These are phyloP conservation scores for Hamigera avellanea DNA, from an alignment of 495 filamentous ascomycete genomes.

Conservation along the genomic window DNA sequence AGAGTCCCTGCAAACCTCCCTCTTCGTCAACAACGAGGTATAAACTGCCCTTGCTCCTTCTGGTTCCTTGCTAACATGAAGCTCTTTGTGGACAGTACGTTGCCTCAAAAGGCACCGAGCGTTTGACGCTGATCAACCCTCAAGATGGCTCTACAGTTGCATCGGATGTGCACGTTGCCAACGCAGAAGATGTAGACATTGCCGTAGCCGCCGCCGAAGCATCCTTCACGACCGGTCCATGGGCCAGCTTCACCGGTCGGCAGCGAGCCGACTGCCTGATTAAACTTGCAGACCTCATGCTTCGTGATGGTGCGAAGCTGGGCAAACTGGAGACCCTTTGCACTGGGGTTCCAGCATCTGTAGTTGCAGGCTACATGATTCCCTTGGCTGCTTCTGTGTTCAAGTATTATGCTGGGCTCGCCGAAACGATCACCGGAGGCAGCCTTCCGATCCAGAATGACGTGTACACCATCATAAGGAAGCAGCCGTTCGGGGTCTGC, in stretches of 20 bases:
- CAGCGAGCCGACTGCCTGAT: not conserved
- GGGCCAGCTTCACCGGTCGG: not conserved
- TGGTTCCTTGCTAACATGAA: too few species aligned
- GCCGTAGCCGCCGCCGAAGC: conserved; percentile 1
- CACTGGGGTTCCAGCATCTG: not conserved
- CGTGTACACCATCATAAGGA: not conserved
- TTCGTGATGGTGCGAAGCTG: not conserved
- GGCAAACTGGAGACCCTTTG: not conserved
- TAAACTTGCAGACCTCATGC: not conserved
- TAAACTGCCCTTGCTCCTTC: too few species aligned
- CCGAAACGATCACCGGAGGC: too few species aligned
- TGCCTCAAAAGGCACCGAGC: too few species aligned
- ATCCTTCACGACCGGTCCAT: not conserved
- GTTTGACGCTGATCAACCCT: too few species aligned
- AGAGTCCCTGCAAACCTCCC: too few species aligned
- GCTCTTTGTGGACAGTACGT: too few species aligned
- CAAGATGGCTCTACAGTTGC: not conserved
- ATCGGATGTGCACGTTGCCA: not conserved
- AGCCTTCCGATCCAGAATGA: not conserved
- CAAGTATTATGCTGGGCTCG: too few species aligned
- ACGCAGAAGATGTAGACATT: conserved; percentile 2
- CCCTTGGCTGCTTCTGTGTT: not conserved
- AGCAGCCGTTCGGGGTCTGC: not conserved
- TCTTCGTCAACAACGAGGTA: too few species aligned
- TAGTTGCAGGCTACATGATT: not conserved